A percentile compares a stretch with the other conserved stretches of the same genome.
Conservation (phyloP, 2,329 filamentous ascomycete genomes). For the Decorospora gaudefroyi region DNA sequence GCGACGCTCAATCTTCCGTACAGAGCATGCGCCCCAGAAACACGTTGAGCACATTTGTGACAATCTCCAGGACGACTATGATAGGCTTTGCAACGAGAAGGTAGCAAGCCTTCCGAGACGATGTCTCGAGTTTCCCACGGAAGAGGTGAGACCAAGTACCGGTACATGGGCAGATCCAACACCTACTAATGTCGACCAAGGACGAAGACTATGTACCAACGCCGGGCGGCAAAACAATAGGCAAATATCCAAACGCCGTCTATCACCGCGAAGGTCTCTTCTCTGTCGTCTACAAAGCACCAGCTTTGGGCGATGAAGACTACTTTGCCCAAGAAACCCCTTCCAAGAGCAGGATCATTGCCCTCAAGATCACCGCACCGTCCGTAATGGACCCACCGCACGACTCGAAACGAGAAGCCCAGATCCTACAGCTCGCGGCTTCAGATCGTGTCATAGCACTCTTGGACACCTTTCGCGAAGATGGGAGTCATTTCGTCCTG, state of each 20-base stretch:
- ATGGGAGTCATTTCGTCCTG: constrained; percentile 74
- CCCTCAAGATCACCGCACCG: constrained; percentile 84
- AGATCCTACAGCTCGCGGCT: constrained; percentile 67
- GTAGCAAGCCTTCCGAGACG: constrained; percentile 24
- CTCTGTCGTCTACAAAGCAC: constrained; percentile 78
- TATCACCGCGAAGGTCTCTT: constrained; percentile 72
- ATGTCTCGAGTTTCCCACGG: constrained; percentile 31
- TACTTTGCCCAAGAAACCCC: constrained; percentile 32
- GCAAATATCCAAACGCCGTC: constrained; percentile 60
- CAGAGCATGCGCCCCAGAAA: constrained; percentile 6
- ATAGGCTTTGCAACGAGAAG: constrained; percentile 33
- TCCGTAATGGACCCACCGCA: constrained; percentile 77
- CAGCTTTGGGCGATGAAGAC: constrained; percentile 45
- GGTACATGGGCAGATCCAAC: too few relatives aligned
- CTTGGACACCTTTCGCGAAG: constrained; percentile 69
- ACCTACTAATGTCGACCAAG: constrained; percentile 13
- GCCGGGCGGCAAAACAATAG: constrained; percentile 52
- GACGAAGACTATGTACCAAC: constrained; percentile 44
- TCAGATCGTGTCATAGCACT: constrained; percentile 68
- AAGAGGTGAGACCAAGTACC: constrained; percentile 22
- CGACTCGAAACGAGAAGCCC: constrained; percentile 76
- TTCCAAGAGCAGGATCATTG: constrained; percentile 54
- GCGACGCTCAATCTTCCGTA: constrained; percentile 63
- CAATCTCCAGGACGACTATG: constrained; percentile 42
- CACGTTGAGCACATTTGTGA: constrained; percentile 15